Percentiles rank a stretch among this genome's conserved stretches.
These are phyloP conservation scores for Sergeia podlipaevii DNA, from an alignment of 208 protist genomes.

Conservation along the genomic window DNA sequence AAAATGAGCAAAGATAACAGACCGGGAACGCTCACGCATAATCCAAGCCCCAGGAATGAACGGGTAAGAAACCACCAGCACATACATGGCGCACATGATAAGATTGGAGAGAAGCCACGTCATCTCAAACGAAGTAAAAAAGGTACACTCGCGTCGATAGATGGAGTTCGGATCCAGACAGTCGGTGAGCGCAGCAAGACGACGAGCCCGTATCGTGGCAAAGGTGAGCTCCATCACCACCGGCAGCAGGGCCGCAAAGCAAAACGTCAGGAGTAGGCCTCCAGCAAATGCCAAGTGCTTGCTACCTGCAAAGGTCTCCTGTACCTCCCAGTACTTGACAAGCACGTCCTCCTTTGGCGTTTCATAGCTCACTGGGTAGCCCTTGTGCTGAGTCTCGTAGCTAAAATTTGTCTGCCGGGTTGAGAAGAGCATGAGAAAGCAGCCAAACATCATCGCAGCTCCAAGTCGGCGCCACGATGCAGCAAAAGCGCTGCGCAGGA, in stretches of 20 bases:
- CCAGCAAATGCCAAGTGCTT: constrained; percentile 51
- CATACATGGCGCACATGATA: constrained; percentile 23
- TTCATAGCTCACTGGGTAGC: constrained; percentile 43
- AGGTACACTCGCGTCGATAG: constrained; percentile 10
- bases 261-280: constrained; percentile 56
- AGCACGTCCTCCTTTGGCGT: constrained; percentile 28
- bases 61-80: constrained; percentile 65
- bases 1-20: constrained; percentile 31
- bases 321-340: constrained; percentile 43
- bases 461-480: constrained; percentile 37
- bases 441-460: constrained; percentile 19
- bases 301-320: constrained; percentile 55
- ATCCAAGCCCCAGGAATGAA: constrained; percentile 75
- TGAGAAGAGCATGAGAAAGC: constrained; percentile 45
- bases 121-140: constrained; percentile 53
- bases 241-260: constrained; percentile 56
- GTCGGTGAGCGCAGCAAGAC: constrained; percentile 22
- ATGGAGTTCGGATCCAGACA: constrained; percentile 15
- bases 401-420: constrained; percentile 75
- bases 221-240: constrained; percentile 58
- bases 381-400: constrained; percentile 35
- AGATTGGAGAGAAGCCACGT: constrained; percentile 17
- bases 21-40: constrained; percentile 46
- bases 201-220: constrained; percentile 35
- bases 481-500: constrained; percentile 12